These are phyloP conservation scores for Exserohilum rostratum DNA, from an alignment of 2,329 filamentous ascomycete genomes.

Conservation along the genomic window DNA sequence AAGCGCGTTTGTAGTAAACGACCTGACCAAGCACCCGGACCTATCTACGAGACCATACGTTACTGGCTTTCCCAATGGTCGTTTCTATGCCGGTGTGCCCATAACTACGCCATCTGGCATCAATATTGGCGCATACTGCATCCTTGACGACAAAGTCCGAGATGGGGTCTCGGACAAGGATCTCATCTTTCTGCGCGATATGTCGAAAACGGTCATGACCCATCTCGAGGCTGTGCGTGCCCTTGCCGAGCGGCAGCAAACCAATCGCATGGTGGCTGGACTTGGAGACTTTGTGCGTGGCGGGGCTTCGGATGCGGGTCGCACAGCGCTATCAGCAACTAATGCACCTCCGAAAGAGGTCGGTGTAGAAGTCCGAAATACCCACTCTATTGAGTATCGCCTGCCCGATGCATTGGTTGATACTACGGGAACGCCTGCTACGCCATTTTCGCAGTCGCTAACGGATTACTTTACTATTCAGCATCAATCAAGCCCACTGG, in stretches of 20 bases:
- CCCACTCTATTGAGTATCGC: conserved; percentile 42
- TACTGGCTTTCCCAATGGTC: conserved; percentile 32
- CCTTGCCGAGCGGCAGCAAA: conserved; percentile 32
- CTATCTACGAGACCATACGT: too few relatives aligned
- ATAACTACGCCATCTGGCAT: conserved; percentile 37
- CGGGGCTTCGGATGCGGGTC: too few relatives aligned
- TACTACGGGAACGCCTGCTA: conserved; percentile 22
- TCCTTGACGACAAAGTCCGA: conserved; percentile 41
- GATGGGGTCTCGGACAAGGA: conserved; percentile 30
- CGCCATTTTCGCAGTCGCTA: too few relatives aligned
- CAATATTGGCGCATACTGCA: conserved; percentile 40
- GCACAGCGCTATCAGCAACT: too few relatives aligned
- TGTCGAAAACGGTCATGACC: conserved; percentile 40
- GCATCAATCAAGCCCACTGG: too few relatives aligned
- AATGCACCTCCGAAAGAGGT: too few relatives aligned
- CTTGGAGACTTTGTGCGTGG: too few relatives aligned
- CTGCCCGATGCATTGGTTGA: conserved; percentile 30
- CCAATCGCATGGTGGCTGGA: conserved; percentile 43
- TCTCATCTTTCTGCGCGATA: conserved; percentile 40
- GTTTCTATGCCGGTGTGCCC: conserved; percentile 44
- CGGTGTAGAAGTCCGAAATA: too few relatives aligned
- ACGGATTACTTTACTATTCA: too few relatives aligned
- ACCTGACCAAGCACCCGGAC: too few relatives aligned
- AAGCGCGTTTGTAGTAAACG: too few relatives aligned
- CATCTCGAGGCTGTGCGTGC: conserved; percentile 40